These are phyloP conservation scores for Alectoria sarmentosa DNA, from an alignment of 495 filamentous ascomycete genomes.

Conservation along the genomic window DNA sequence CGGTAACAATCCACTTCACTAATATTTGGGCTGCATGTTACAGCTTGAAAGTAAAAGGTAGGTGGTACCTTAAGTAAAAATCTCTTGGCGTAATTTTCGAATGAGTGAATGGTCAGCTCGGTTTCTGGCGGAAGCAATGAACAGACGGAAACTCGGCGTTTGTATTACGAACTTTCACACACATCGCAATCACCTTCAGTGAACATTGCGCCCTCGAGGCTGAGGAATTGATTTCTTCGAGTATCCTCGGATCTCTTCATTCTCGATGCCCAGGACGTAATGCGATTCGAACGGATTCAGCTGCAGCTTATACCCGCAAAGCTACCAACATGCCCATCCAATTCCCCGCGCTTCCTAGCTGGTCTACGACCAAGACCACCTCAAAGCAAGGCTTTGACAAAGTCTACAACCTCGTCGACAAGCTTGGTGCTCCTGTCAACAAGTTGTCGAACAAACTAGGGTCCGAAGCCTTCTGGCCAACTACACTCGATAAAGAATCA, in stretches of 20 bases:
- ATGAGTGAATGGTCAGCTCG: not conserved
- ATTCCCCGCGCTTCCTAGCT: constrained; percentile 22
- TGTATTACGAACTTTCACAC: not conserved
- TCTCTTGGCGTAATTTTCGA: not conserved
- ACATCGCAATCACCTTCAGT: not conserved
- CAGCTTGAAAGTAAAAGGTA: no score
- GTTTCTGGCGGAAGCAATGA: not conserved
- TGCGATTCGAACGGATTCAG: not conserved
- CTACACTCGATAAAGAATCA: constrained; percentile 68
- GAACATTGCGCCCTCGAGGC: not conserved
- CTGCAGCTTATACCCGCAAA: constrained; percentile 6
- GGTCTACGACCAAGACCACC: constrained; percentile 28
- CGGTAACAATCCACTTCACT: no score
- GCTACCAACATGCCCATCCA: constrained; percentile 21
- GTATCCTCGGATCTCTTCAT: not conserved
- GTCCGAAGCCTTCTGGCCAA: constrained; percentile 76
- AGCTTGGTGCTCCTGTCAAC: constrained; percentile 63
- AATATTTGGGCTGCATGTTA: not conserved
- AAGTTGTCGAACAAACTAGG: constrained; percentile 65
- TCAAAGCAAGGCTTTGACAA: constrained; percentile 50
- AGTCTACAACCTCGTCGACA: constrained; percentile 46
- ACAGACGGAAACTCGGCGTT: not conserved
- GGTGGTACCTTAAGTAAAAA: not conserved
- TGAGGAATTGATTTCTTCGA: not conserved
- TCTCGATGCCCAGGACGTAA: not conserved